These are phyloP conservation scores for Blepharisma undulans DNA, from an alignment of 169 alveolate species.

Conservation along the genomic window DNA sequence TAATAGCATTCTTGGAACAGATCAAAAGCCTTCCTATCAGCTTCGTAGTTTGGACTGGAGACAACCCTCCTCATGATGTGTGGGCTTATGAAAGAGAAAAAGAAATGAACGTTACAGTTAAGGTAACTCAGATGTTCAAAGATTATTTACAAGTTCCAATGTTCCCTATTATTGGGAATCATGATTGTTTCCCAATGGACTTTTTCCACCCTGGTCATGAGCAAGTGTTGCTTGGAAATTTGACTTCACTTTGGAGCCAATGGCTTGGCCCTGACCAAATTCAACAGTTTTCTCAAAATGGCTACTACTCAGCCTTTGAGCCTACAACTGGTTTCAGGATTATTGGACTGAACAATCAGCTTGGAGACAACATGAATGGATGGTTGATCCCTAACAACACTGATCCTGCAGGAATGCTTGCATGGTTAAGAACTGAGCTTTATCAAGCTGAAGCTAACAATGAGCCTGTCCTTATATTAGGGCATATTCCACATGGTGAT, in stretches of 20 bases:
- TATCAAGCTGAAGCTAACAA: neutral
- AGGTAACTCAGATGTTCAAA: neutral
- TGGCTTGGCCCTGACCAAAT: conserved; percentile 16
- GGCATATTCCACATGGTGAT: conserved; percentile 9
- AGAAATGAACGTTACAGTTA: neutral
- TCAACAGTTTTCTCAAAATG: neutral
- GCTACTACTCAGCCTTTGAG: neutral
- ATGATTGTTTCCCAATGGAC: conserved; percentile 55
- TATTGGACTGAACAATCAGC: neutral
- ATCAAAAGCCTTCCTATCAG: conserved; percentile 6
- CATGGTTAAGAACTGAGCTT: neutral
- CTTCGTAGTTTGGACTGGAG: conserved; percentile 64
- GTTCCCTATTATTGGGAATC: conserved; percentile 50
- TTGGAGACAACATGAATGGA: neutral
- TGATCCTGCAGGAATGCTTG: conserved; percentile 15
- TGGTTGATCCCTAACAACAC: conserved; percentile 12
- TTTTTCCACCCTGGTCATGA: conserved; percentile 6
- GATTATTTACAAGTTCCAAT: conserved; percentile 34
- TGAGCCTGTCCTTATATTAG: neutral
- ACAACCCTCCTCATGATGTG: conserved; percentile 51
- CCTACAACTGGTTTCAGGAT: neutral
- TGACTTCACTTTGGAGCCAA: neutral
- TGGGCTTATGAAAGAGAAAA: conserved; percentile 29
- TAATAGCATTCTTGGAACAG: conserved; percentile 7
- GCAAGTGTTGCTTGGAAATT: neutral